phyloP scores from a whole-genome alignment of 306 rosid genomes.

The Lathyrus sativus region DNA sequence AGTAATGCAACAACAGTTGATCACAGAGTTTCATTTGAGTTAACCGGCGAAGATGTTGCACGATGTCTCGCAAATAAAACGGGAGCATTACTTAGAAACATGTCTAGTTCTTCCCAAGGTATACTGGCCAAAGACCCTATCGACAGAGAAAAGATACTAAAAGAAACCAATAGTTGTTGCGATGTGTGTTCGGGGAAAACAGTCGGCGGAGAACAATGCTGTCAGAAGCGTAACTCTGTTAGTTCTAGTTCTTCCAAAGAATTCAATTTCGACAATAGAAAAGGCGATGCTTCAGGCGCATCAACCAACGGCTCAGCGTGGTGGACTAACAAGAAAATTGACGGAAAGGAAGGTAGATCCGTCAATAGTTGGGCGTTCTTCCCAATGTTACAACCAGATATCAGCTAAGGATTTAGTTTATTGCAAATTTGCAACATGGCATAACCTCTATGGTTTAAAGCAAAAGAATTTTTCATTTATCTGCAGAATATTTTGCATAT shows the following conservation, averaged over 20 bases:
- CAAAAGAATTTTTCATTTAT: constrained; percentile 33
- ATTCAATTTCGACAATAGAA: constrained; percentile 81
- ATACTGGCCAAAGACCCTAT: constrained; percentile 46
- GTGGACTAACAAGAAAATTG: constrained; percentile 73
- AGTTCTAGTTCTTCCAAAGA: constrained; percentile 75
- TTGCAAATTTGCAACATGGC: constrained; percentile 35
- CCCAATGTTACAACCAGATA: constrained; percentile 76
- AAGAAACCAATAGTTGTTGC: constrained; percentile 38
- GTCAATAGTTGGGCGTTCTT: constrained; percentile 76
- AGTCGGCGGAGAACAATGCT: constrained; percentile 45
- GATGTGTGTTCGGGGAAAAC: constrained; percentile 45
- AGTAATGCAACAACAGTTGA: constrained; percentile 50
- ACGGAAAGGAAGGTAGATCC: constrained; percentile 57
- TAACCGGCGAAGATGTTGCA: constrained; percentile 93
- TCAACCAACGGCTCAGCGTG: constrained; percentile 64
- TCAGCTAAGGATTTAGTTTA: constrained; percentile 48
- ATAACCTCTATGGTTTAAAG: constrained; percentile 43
- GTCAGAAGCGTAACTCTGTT: constrained; percentile 65
- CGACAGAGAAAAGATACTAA: constrained; percentile 47
- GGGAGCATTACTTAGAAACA: constrained; percentile 45
- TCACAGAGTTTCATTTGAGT: constrained; percentile 93
- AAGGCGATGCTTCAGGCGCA: constrained; percentile 57
- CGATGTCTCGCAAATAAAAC: constrained; percentile 84
- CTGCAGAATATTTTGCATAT: constrained; percentile 44
- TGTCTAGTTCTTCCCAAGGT: constrained; percentile 60